Evolutionary conservation across 176 grass and related monocot genomes (phyloP).

Genomic region (Alloteropsis semialata): DNA sequence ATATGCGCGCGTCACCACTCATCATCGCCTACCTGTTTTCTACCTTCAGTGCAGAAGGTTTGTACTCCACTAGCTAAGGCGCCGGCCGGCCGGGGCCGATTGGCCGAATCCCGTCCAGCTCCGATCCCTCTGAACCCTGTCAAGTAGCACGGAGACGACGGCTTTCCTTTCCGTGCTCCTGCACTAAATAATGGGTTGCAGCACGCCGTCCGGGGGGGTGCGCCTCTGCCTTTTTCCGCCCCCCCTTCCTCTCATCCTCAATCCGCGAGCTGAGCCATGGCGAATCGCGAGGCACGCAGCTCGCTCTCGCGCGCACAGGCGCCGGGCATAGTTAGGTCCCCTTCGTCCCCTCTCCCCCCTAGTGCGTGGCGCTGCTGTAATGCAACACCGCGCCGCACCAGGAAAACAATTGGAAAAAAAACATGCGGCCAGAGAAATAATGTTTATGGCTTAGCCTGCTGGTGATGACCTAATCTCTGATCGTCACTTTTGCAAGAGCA

Average conservation of each 20-base stretch:
- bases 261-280: conserved; percentile 3
- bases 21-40: conserved; percentile 12
- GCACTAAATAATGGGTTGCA: not conserved
- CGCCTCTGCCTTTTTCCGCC: not conserved
- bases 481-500: not conserved
- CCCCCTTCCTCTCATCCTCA: not conserved
- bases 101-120: not conserved
- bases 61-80: conserved; percentile 32
- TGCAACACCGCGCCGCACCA: conserved; percentile 14
- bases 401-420: not conserved
- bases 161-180: not conserved
- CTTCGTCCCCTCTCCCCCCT: too few species aligned
- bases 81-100: too few species aligned
- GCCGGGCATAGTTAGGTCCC: too few species aligned
- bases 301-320: not conserved
- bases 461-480: not conserved
- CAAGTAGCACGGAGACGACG: not conserved
- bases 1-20: not conserved
- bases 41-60: conserved; percentile 28
- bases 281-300: not conserved
- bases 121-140: not conserved
- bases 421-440: not conserved
- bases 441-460: not conserved
- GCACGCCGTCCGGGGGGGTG: conserved; percentile 12
- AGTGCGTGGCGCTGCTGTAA: conserved; percentile 48